Conservation (phyloP, 768 basidiomycete species). For the Hydnum rufescens region DNA sequence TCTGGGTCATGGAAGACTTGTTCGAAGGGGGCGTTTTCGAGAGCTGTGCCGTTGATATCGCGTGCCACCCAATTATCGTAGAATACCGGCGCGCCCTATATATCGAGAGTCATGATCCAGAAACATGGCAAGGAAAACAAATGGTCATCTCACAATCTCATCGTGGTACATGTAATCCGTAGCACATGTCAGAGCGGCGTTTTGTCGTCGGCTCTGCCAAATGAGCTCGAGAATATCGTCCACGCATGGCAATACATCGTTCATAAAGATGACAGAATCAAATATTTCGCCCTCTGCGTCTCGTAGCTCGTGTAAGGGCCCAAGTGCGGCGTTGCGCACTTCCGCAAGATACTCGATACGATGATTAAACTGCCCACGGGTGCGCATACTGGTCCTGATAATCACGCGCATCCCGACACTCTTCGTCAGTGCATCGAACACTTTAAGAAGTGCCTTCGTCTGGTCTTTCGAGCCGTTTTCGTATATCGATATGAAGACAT, state of each 20-base stretch:
- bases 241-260: conserved; percentile 94
- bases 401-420: conserved; percentile 82
- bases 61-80: conserved; percentile 98
- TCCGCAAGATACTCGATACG: conserved; percentile 99
- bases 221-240: conserved; percentile 97
- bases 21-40: conserved; percentile 97
- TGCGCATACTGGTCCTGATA: conserved; percentile 83
- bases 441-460: conserved; percentile 86
- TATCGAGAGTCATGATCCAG: background rate
- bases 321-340: conserved; percentile 95
- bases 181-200: conserved; percentile 95
- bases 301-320: conserved; percentile 81
- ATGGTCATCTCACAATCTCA: conserved; percentile 44
- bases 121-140: background rate
- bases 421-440: conserved; percentile 82
- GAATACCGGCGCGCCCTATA: conserved; percentile 68
- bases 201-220: conserved; percentile 81
- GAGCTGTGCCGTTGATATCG: conserved; percentile 94
- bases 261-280: conserved; percentile 97
- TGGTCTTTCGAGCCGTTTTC: conserved; percentile 99
- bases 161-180: conserved; percentile 99
- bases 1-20: conserved; percentile 70
- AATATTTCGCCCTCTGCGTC: conserved; percentile 88
- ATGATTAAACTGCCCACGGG: conserved; percentile 91
- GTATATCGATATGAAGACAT: conserved; percentile 96